Base-by-base conservation (phyloP, 441 rosid species). In the Gossypium trilobum region DNA sequence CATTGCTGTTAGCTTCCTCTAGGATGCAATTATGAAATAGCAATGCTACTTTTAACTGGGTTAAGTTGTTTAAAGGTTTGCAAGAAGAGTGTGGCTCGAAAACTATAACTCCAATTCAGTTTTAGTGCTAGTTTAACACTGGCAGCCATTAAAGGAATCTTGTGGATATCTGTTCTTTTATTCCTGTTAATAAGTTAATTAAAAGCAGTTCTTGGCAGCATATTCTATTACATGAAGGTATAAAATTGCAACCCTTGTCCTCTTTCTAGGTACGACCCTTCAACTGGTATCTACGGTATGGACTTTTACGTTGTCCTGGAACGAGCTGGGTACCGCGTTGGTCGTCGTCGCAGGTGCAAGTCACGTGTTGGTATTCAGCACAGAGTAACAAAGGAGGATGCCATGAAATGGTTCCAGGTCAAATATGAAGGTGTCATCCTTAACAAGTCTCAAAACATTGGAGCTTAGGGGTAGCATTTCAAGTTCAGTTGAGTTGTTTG, bases 371-470 rank as follows among this genome's bases (percentile, higher is more conserved):
- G 98, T 14, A 91, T 94, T 67, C 97, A 87, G 20, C 98, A 94
- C 65, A 88, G 98, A 80, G 97, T 94, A 46, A 91, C 95, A 0
- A 91, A 93, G 84, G 98, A 93, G n/a, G 97, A 93, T 58, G 92
- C 98, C 0, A 93, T 93, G 98, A 94, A 91, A 52, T 94, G 98
- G 98, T 94, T 94, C 83, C 96, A 90, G 79, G 93, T 91, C 55
- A 94, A 94, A 78, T 91, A 94, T 55, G 98, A 91, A 81, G 97
- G 95, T 17, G 92, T 93, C 56, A 94, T 94, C 80, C 96, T 94
- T 67, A 91, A 93, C 89, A 91, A 90, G 82, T 79, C 98, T 68
- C 97, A 93, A 77, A 87, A 79, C 61, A 87, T 86, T 73, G 77
- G 75, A 6, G 68, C 77, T 72, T 84, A 80, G 75, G 62, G 23